A percentile compares a stretch with the other conserved stretches of the same genome.
Evolutionary conservation across 179 eudicot species (phyloP).

Genomic region (Vitellaria paradoxa): DNA sequence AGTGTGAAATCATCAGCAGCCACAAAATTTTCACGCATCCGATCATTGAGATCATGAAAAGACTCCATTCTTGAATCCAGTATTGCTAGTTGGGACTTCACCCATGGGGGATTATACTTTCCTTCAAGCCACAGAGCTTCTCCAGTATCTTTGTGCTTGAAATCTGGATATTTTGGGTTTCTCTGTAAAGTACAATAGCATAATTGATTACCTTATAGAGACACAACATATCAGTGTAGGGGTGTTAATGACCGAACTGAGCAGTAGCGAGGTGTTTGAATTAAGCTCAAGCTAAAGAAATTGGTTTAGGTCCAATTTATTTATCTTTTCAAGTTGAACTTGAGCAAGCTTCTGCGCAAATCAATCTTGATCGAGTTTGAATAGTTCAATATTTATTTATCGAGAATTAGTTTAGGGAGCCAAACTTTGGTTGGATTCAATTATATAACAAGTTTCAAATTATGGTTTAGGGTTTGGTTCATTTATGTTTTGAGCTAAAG

Average conservation of each 20-base stretch:
- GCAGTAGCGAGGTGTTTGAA: no score
- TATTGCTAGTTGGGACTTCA: slow-evolving; percentile 70
- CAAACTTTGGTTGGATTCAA: no score
- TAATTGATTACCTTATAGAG: not conserved
- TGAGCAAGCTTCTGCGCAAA: no score
- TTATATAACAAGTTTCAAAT: no score
- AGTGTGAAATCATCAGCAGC: slow-evolving; percentile 32
- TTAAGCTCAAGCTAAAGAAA: no score
- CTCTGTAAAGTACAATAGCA: slow-evolving; percentile 39
- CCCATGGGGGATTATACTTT: slow-evolving; percentile 81
- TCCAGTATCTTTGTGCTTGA: slow-evolving; percentile 96
- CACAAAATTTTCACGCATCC: slow-evolving; percentile 33
- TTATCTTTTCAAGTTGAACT: no score
- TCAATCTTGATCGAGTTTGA: no score
- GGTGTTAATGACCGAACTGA: not conserved
- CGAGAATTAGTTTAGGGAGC: no score
- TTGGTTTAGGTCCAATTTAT: no score
- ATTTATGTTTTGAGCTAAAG: no score
- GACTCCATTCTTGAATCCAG: slow-evolving; percentile 77
- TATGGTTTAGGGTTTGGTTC: no score
- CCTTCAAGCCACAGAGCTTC: slow-evolving; percentile 90
- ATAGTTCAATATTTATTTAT: no score
- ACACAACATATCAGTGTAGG: not conserved
- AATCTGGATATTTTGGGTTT: slow-evolving; percentile 83
- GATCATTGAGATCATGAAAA: slow-evolving; percentile 38